Percentiles rank a stretch among this genome's conserved stretches.
These are phyloP conservation scores for Trametes hirsuta DNA, from an alignment of 1,284 basidiomycete genomes.

Conservation along the genomic window DNA sequence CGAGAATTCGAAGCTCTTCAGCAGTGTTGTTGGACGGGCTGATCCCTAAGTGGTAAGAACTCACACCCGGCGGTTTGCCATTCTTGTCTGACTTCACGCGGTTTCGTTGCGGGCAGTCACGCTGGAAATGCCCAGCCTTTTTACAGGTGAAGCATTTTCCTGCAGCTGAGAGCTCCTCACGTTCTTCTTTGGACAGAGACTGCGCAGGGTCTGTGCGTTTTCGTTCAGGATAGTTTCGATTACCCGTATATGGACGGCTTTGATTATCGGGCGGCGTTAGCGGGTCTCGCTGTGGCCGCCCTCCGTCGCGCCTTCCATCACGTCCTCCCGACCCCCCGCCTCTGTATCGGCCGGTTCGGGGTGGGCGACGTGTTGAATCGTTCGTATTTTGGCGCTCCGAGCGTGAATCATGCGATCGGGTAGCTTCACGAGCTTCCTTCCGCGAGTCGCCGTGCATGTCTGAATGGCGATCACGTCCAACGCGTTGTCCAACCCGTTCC, in stretches of 20 bases:
- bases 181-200: not conserved
- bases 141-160: slow-evolving; percentile 9
- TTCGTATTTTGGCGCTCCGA: too few relatives aligned
- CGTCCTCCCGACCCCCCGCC: too few relatives aligned
- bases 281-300: too few relatives aligned
- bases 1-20: too few relatives aligned
- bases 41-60: not conserved
- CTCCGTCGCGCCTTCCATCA: too few relatives aligned
- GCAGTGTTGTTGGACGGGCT: not conserved
- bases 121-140: not conserved
- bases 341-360: too few relatives aligned
- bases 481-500: slow-evolving; percentile 3
- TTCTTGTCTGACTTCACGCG: not conserved
- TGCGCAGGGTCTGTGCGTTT: not conserved
- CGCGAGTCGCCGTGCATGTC: not conserved
- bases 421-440: not conserved
- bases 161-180: not conserved
- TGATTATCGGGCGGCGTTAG: too few relatives aligned
- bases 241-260: too few relatives aligned
- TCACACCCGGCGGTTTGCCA: not conserved
- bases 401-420: too few relatives aligned
- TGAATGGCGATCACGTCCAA: not conserved
- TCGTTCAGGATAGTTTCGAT: not conserved
- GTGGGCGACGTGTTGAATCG: too few relatives aligned
- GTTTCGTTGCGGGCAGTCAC: not conserved